phyloP scores from a whole-genome alignment of 2,329 filamentous ascomycete genomes.

The Gaeumannomyces sp. region DNA sequence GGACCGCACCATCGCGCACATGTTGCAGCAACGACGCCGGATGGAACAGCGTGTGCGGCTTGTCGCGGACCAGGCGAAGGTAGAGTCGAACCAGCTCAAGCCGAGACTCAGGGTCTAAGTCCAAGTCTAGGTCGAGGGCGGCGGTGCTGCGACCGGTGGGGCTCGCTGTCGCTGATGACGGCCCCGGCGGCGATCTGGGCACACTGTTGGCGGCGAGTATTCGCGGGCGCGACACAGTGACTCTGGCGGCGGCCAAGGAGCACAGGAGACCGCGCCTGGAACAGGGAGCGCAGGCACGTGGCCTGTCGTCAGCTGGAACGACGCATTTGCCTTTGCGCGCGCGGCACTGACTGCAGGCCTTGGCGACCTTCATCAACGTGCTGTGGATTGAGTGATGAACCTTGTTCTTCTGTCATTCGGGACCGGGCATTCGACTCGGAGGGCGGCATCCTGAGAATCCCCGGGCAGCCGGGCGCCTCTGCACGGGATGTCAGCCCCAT shows the following conservation, averaged over 20 bases:
- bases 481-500: too few species aligned
- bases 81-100: constrained; percentile 14
- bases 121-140: not conserved
- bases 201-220: not conserved
- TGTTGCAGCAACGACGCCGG: not conserved
- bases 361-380: not conserved
- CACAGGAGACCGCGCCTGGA: not conserved
- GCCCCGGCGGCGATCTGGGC: too few species aligned
- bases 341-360: not conserved
- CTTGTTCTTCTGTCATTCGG: not conserved
- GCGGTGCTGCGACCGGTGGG: too few species aligned
- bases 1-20: not conserved
- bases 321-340: not conserved
- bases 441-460: not conserved
- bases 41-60: not conserved
- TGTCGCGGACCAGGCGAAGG: constrained; percentile 8
- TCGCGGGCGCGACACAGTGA: too few species aligned
- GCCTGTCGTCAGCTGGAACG: not conserved
- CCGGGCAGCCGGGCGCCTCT: not conserved
- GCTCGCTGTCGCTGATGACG: not conserved
- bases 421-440: too few species aligned
- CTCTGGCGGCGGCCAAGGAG: not conserved
- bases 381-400: not conserved
- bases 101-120: too few species aligned
- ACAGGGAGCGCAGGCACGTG: not conserved